Base-by-base conservation (phyloP, 139 green algal genomes). In the Ettlia oleoabundans region DNA sequence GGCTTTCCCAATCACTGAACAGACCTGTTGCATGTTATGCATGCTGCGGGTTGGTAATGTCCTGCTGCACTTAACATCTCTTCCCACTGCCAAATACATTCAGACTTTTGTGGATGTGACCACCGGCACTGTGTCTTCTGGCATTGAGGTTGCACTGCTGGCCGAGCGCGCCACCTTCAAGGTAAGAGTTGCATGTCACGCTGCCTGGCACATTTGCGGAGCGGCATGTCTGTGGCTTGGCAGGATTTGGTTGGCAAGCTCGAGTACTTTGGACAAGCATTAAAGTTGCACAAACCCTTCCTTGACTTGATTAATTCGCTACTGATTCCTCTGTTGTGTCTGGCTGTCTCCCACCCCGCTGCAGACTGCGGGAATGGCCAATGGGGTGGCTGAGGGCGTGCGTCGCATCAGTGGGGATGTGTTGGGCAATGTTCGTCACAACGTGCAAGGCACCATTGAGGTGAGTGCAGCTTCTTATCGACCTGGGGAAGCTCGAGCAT, bases 331-430 rank as follows among this genome's bases (percentile, higher is more conserved):
- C n/a, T n/a, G n/a, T n/a, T n/a, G n/a, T n/a, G n/a, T n/a, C n/a
- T n/a, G n/a, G n/a, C n/a, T n/a, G n/a, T n/a, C n/a, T n/a, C n/a
- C n/a, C n/a, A n/a, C n/a, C n/a, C n/a, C n/a, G n/a, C 15, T 43
- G 43, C 51, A 78, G 71, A 28, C 21, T 37, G 26, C 22, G 9
- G 73, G 73, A 24, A 35, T 35, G 0, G 35, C 63, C 24, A 68
- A 52, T 37, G 73, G 73, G 35, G n/a, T 67, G 1, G 73, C 73
- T 8, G 37, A 51, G 35, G 73, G 73, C 53, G 53, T 61, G 47
- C 38, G 38, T 35, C 24, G 13, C 7, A 7, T 35, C 24, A 69
- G 53, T 26, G 38, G 28, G 9, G 52, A 68, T 6, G 73, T 51
- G 10, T 19, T 69, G 52, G 7, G 8, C 35, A 33, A 51, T 26